Conservation (phyloP, 176 grass and related monocot species). For the Zea luxurians region DNA sequence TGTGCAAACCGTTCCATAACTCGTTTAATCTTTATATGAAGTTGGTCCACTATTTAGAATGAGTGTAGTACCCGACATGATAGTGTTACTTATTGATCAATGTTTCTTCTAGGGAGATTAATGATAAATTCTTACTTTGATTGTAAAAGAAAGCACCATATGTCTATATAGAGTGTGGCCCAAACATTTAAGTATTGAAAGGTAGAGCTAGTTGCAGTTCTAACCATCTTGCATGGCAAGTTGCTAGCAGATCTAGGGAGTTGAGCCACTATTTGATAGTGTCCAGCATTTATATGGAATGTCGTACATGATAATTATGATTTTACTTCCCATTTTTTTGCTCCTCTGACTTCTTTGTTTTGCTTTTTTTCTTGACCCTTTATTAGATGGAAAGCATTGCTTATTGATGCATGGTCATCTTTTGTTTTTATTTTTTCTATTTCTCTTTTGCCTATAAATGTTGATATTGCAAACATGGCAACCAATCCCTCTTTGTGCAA, state of each 20-base stretch:
- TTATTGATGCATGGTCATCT: not conserved
- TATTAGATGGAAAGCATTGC: not conserved
- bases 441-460: not conserved
- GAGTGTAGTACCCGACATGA: not conserved
- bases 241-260: not conserved
- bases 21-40: not conserved
- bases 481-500: not conserved
- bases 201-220: not conserved
- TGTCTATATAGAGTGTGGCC: not conserved
- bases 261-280: not conserved
- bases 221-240: not conserved
- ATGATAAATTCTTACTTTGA: not conserved
- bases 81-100: not conserved
- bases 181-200: not conserved
- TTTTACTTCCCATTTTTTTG: not conserved
- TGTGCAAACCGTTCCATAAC: not conserved
- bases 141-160: not conserved
- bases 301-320: not conserved
- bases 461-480: constrained; percentile 13
- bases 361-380: not conserved
- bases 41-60: not conserved
- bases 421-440: constrained; percentile 17
- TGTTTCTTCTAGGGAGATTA: not conserved
- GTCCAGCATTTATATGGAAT: not conserved
- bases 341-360: not conserved